A percentile compares a stretch with the other conserved stretches of the same genome.
Conservation (phyloP, 306 rosid species). For the Medicago ruthenica region DNA sequence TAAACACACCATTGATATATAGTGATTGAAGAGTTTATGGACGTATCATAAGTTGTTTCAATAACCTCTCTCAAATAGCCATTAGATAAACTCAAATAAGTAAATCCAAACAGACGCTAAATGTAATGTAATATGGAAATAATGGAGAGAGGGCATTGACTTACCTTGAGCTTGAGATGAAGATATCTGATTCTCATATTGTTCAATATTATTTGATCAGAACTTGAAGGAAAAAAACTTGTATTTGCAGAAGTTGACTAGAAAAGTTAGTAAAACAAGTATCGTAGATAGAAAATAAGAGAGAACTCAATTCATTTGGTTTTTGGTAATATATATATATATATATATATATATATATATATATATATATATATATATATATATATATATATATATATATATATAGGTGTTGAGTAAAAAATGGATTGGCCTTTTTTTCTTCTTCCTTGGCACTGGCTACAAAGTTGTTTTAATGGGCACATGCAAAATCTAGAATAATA, state of each 20-base stretch:
- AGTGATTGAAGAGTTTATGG: neutral
- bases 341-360: constrained; percentile 18
- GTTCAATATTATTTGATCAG: constrained; percentile 21
- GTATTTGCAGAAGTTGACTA: constrained; percentile 12
- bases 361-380: constrained; percentile 16
- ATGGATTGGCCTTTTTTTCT: constrained; percentile 16
- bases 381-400: constrained; percentile 13
- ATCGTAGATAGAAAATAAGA: constrained; percentile 6
- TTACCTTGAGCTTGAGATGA: constrained; percentile 54
- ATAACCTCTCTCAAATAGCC: neutral
- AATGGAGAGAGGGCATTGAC: neutral
- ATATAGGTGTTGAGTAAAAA: constrained; percentile 40
- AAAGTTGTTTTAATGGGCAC: constrained; percentile 21
- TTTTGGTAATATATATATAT: constrained; percentile 5
- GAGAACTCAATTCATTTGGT: constrained; percentile 1
- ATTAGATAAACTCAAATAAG: neutral
- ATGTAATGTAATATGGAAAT: neutral
- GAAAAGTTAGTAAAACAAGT: constrained; percentile 26
- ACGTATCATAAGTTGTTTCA: neutral
- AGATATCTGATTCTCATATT: constrained; percentile 48
- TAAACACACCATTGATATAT: too few relatives aligned
- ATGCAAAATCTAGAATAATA: constrained; percentile 36
- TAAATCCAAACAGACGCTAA: neutral
- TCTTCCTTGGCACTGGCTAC: neutral
- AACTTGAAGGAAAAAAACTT: neutral